A percentile compares a stretch with the other conserved stretches of the same genome.
These are phyloP conservation scores for Apophysomyces trapeziformis DNA, from an alignment of 371 early-diverging fungal species.

Conservation along the genomic window DNA sequence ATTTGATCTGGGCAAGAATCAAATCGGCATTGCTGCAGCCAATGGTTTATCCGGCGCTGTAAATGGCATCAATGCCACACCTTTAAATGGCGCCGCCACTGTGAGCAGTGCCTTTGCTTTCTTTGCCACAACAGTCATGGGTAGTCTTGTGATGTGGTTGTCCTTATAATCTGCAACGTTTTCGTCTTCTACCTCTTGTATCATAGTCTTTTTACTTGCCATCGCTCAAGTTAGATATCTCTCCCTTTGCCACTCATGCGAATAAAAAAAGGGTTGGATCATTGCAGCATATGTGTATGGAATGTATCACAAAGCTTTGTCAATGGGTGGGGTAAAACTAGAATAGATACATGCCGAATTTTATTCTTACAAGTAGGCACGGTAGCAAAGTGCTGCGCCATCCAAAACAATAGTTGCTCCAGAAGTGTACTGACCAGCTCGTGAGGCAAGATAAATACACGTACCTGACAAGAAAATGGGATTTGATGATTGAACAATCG, in stretches of 20 bases:
- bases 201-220: too few species aligned
- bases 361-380: not conserved
- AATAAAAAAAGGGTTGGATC: too few species aligned
- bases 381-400: not conserved
- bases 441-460: constrained; percentile 72
- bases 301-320: too few species aligned
- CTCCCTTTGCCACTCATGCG: too few species aligned
- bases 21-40: constrained; percentile 48
- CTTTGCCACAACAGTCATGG: not conserved
- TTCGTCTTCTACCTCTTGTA: too few species aligned
- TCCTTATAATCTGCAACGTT: not conserved
- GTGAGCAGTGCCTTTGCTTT: not conserved
- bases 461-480: constrained; percentile 66
- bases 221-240: too few species aligned
- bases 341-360: not conserved
- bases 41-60: constrained; percentile 29
- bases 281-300: too few species aligned
- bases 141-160: not conserved
- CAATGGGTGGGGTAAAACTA: too few species aligned
- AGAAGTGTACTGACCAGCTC: constrained; percentile 82
- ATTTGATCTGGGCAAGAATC: constrained; percentile 43
- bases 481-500: constrained; percentile 34
- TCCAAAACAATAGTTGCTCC: constrained; percentile 40
- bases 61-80: constrained; percentile 19
- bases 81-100: not conserved